Percentiles rank a stretch among this genome's conserved stretches.
Conservation (phyloP, 192 early-diverging fungal genomes). For the Kickxella alabastrina region DNA sequence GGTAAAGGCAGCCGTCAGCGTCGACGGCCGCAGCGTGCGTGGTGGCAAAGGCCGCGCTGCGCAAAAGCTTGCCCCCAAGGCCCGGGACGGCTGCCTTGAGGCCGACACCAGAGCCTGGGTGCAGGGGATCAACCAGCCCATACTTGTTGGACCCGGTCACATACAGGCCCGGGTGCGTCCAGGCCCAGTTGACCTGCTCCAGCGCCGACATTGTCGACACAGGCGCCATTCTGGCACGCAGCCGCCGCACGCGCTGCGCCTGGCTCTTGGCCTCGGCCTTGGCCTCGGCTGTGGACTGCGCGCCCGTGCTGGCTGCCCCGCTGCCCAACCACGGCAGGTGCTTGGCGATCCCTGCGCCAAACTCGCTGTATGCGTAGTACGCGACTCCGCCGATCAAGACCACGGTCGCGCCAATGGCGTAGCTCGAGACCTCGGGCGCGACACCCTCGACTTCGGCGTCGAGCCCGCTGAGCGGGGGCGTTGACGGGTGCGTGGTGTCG, state of each 20-base stretch:
- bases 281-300: not conserved
- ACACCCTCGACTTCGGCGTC: conserved; percentile 30
- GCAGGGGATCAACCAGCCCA: conserved; percentile 33
- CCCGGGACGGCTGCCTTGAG: conserved; percentile 26
- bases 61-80: conserved; percentile 32
- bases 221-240: conserved; percentile 17
- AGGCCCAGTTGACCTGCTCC: conserved; percentile 46
- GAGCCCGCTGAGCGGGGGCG: conserved; percentile 41
- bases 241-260: conserved; percentile 2
- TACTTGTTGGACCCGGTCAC: conserved; percentile 33
- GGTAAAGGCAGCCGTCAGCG: conserved; percentile 25
- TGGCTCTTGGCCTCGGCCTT: conserved; percentile 6
- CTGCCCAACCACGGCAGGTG: conserved; percentile 20
- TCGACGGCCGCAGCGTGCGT: conserved; percentile 39
- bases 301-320: not conserved
- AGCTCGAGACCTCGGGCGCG: conserved; percentile 22
- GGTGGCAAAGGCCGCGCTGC: conserved; percentile 27
- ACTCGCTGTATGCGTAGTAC: conserved; percentile 33
- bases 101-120: conserved; percentile 21
- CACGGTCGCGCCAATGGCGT: conserved; percentile 23
- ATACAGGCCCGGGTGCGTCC: conserved; percentile 43
- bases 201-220: conserved; percentile 11
- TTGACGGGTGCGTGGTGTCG: conserved; percentile 38
- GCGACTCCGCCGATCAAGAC: conserved; percentile 20
- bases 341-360: conserved; percentile 4